A percentile compares a stretch with the other conserved stretches of the same genome.
Conservation (phyloP, 2,329 filamentous ascomycete species). For the Macroventuria anomochaeta region DNA sequence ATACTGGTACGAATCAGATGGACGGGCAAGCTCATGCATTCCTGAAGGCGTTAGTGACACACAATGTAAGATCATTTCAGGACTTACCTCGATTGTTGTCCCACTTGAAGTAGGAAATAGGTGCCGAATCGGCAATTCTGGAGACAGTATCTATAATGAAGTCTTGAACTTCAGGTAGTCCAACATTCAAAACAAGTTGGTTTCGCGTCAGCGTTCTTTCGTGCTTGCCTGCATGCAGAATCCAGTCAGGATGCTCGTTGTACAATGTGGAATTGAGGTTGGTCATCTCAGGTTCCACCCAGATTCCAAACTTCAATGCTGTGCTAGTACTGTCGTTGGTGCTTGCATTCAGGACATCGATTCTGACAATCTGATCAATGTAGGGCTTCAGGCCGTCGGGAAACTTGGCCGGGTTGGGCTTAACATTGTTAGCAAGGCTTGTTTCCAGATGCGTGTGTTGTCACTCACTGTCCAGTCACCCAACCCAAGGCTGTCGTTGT, state of each 20-base stretch:
- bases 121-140: conserved; percentile 59
- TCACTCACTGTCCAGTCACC: conserved; percentile 63
- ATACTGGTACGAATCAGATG: conserved; percentile 63
- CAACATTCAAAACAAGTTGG: conserved; percentile 68
- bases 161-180: conserved; percentile 66
- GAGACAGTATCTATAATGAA: conserved; percentile 65
- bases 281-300: conserved; percentile 74
- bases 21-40: conserved; percentile 65
- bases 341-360: conserved; percentile 54
- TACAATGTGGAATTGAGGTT: conserved; percentile 68
- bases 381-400: conserved; percentile 63
- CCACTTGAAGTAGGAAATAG: conserved; percentile 70
- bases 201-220: conserved; percentile 62
- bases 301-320: conserved; percentile 66
- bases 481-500: conserved; percentile 63
- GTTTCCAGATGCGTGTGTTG: too few species aligned
- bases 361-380: conserved; percentile 59
- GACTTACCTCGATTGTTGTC: conserved; percentile 66
- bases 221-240: conserved; percentile 63
- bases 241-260: conserved; percentile 68
- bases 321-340: conserved; percentile 44
- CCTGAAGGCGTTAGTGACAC: background rate
- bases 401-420: conserved; percentile 63
- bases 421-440: background rate
- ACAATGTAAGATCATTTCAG: too few species aligned